Evolutionary conservation across 371 early-diverging fungal genomes (phyloP), one percentile per base, ranked within the genome.

Genomic region (Apophysomyces elegans): DNA sequence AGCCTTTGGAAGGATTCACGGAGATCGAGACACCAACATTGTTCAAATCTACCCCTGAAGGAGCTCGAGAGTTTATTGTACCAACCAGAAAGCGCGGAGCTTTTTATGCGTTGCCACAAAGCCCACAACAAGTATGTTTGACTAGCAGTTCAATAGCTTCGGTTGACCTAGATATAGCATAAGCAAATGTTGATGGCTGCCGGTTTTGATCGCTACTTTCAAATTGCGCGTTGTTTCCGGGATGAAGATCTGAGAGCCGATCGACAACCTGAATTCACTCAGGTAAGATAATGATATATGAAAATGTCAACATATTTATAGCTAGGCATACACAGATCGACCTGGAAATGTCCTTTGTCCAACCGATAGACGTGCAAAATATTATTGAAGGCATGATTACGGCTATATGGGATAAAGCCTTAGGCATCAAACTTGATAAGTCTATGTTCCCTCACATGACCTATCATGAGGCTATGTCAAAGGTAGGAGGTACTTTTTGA

Each of bases 11-110:
- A 90, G 89, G 86, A 6, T 95, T 96, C 78, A 77, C 88, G 6
- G 97, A 96, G 62, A 91, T 96, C n/a, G 97, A 96, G 65, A 96
- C 96, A 0, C 96, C 97, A 7, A 80, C 87, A 37, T 82, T 96
- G 36, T 95, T 95, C 75, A 96, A 96, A 70, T 91, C 93, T n/a
- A 96, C 97, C 1, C 95, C 96, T 8, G 96, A 96, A 76, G 96
- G 97, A 12, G 96, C 97, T 2, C 84, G 95, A 6, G 97, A 96
- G 74, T 96, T 93, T 69, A 84, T 95, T 36, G 95, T 96, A 0
- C 96, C 97, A n/a, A 95, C 96, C 5, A 83, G 96, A 47, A 83
- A 82, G 21, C 70, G 70, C 35, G 91, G 91, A 12, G 79, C 83
- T 7, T 96, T 93, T 68, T 96, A 93, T 68, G 94, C 96, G 0